Evolutionary conservation across 257 asterid species (phyloP).

Genomic region (Knoxia roxburghii): DNA sequence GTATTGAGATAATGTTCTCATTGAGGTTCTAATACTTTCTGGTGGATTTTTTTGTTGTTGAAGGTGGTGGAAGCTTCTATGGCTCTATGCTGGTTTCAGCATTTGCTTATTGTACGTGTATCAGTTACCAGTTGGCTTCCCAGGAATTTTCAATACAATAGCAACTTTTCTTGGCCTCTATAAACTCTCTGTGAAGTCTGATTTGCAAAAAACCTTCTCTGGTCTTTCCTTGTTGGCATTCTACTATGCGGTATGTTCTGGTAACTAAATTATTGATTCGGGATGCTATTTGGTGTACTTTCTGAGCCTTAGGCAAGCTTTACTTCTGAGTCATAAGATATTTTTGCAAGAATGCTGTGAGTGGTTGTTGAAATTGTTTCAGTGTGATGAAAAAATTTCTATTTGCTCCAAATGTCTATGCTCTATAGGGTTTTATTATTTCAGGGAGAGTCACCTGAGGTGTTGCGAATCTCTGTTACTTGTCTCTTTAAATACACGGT

Average conservation of each 20-base stretch:
- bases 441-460: not conserved
- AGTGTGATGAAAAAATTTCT: not conserved
- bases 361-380: not conserved
- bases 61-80: constrained; percentile 98
- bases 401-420: not conserved
- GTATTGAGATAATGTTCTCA: constrained; percentile 4
- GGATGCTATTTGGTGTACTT: constrained; percentile 11
- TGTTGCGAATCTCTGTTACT: not conserved
- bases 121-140: constrained; percentile 77
- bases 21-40: constrained; percentile 26
- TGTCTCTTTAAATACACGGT: not conserved
- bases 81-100: constrained; percentile 74
- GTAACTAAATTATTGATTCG: constrained; percentile 20
- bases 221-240: constrained; percentile 71
- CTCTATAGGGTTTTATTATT: not conserved
- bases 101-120: constrained; percentile 71
- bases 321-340: not conserved
- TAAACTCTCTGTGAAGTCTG: constrained; percentile 54
- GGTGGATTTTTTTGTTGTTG: constrained; percentile 36
- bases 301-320: not conserved
- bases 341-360: not conserved
- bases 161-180: constrained; percentile 66
- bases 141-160: constrained; percentile 36
- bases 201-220: constrained; percentile 75
- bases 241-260: constrained; percentile 76